Evolutionary conservation across 169 alveolate species (phyloP), one percentile per base, ranked within the genome.

Genomic region (Plasmodium gonderi): DNA sequence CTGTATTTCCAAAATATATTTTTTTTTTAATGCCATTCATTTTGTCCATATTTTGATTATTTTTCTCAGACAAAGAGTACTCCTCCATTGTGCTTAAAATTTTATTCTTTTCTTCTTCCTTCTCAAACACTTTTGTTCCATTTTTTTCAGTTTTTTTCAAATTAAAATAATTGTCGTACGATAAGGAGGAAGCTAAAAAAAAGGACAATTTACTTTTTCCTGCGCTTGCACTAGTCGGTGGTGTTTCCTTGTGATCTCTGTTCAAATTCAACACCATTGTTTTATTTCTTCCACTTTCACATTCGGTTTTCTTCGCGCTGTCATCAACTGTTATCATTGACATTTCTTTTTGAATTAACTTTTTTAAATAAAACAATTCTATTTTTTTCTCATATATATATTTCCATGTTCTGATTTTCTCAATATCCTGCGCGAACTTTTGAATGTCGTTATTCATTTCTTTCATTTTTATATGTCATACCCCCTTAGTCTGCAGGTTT

Each of bases 401-500:
- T 26, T 64, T 80, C 91, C 91, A 82, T 82, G 44, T 82, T 82
- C 40, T 80, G 38, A 69, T 69, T 47, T 82, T 82, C 75, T 47
- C 38, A 36, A 82, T 45, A 65, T 82, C 80, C 74, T 20, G 64
- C 31, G 76, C 82, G n/a, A 82, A 82, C 40, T 68, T 47, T 17
- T 11, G 49, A 47, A 82, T 47, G 40, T 26, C 23, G 65, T 82
- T 49, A 36, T 69, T 82, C 12, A 47, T n/a, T 29, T 51, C 77
- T 31, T 40, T 67, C 68, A 80, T 80, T 80, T 79, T n/a, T n/a
- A n/a, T n/a, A n/a, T 42, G 31, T 17, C 3, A 33, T 26, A 69
- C 44, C 44, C 33, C 49, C 12, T 17, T 20, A 75, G 33, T n/a
- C n/a, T n/a, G n/a, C n/a, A n/a, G n/a, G n/a, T n/a, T n/a, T n/a